These are phyloP conservation scores for Aspergillus cristatus DNA, from an alignment of 495 filamentous ascomycete species.

Conservation along the genomic window DNA sequence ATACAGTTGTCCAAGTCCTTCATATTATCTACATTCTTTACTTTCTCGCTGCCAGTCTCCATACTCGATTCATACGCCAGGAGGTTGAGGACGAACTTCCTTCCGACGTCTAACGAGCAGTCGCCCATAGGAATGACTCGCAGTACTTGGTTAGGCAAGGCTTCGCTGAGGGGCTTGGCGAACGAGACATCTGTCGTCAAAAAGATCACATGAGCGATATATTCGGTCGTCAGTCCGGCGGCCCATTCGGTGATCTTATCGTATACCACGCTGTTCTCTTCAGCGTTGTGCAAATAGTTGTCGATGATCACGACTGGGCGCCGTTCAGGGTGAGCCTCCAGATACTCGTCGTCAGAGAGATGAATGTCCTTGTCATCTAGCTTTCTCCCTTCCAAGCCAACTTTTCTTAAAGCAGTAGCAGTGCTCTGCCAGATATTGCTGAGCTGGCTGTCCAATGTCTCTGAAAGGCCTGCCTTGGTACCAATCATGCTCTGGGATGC, in stretches of 20 bases:
- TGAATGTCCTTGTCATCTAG: conserved; percentile 66
- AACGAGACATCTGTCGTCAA: conserved; percentile 88
- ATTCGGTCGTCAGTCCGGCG: conserved; percentile 73
- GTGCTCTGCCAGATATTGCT: conserved; percentile 89
- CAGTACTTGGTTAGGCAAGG: conserved; percentile 86
- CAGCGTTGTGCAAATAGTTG: conserved; percentile 79
- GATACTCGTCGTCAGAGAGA: conserved; percentile 75
- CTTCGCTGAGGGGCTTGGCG: conserved; percentile 77
- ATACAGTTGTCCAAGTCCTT: conserved; percentile 75
- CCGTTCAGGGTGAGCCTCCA: conserved; percentile 81
- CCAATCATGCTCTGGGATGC: conserved; percentile 91
- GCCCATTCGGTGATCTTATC: conserved; percentile 92
- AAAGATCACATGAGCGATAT: conserved; percentile 93
- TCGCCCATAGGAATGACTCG: conserved; percentile 77
- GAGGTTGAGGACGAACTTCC: conserved; percentile 81
- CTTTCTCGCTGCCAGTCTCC: conserved; percentile 24
- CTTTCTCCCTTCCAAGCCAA: conserved; percentile 57
- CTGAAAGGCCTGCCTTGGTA: conserved; percentile 88
- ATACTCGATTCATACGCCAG: conserved; percentile 46
- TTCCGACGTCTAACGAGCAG: conserved; percentile 74
- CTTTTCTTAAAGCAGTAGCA: conserved; percentile 63
- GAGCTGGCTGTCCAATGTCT: conserved; percentile 85
- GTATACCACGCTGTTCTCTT: conserved; percentile 66
- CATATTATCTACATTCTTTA: conserved; percentile 28
- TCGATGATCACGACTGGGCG: conserved; percentile 86